Evolutionary conservation across 805 yeast species (phyloP), one percentile per base, ranked within the genome.

Genomic region (Starmerella ratchasimensis): DNA sequence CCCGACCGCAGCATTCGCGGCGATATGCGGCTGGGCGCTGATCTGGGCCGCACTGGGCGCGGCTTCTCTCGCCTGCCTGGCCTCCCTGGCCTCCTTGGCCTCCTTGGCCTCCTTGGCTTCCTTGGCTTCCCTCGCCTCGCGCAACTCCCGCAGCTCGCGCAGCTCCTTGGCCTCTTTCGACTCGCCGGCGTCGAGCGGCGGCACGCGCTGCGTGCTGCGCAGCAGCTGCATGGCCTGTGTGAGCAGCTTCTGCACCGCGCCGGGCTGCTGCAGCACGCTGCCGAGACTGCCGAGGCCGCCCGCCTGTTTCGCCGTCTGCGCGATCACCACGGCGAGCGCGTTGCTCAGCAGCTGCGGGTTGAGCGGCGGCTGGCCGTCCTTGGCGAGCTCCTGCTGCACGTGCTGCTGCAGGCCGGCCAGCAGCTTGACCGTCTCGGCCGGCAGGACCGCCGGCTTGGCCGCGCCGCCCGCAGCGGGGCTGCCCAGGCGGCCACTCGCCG

Each of bases 261-360:
- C 49, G 6, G 49, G 47, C 37, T 43, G 49, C 18, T 46, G 45
- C 15, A 51, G 38, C 14, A 49, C 41, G 16, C 38, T 22, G 8
- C 43, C 47, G 6, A 51, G 37, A 28, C 35, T 46, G 29, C 47
- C 46, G 14, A 51, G 34, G 3, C 60, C 60, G 14, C 55, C 56
- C n/a, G 52, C 50, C 49, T 75, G 76, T 50, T 84, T 81, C 0
- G 94, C 94, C 6, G 86, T 86, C 48, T 76, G 86, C 9, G 93
- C 88, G 45, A 86, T 83, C 0, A 94, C 88, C 64, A 86, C 80
- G 3, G 95, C 94, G 48, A 86, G 65, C 1, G 95, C 94, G 50
- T 80, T 84, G 7, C 95, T 86, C 49, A 86, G 64, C 38, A 84
- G 74, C 42, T 75, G 80, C 0, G 94, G 80, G 35, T 88, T 82